These are phyloP conservation scores for Prunus kanzakura DNA, from an alignment of 306 rosid species.

Conservation along the genomic window DNA sequence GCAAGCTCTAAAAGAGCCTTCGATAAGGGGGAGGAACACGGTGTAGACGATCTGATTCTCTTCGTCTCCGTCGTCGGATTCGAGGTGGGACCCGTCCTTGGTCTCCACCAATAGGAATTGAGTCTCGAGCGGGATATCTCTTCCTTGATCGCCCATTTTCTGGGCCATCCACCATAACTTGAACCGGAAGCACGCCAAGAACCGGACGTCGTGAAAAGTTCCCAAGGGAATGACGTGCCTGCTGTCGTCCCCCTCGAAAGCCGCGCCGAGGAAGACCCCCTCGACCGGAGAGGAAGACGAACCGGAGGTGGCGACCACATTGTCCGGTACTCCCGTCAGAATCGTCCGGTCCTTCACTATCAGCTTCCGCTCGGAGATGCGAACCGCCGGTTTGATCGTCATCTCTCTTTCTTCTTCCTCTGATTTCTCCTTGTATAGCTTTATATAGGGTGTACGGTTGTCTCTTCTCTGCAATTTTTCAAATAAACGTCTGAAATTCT, in stretches of 20 bases:
- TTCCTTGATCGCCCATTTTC: conserved; percentile 75
- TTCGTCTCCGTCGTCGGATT: conserved; percentile 37
- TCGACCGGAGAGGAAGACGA: conserved; percentile 55
- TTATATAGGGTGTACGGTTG: neutral
- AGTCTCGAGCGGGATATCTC: conserved; percentile 76
- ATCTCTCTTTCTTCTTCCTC: conserved; percentile 28
- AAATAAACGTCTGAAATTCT: neutral
- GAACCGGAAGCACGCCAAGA: conserved; percentile 83
- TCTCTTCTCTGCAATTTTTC: conserved; percentile 35
- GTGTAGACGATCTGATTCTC: conserved; percentile 56
- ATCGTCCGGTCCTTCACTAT: conserved; percentile 63
- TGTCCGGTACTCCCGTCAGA: conserved; percentile 68
- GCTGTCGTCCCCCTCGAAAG: conserved; percentile 44
- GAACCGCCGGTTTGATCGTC: conserved; percentile 72
- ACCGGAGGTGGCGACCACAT: conserved; percentile 60
- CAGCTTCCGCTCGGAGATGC: conserved; percentile 58
- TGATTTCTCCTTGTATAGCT: conserved; percentile 2
- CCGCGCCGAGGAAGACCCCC: conserved; percentile 66
- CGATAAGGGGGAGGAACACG: conserved; percentile 70
- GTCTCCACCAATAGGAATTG: conserved; percentile 77
- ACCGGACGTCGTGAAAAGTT: conserved; percentile 49
- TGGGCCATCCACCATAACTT: conserved; percentile 99
- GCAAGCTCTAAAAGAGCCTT: conserved; percentile 74
- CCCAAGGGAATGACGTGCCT: conserved; percentile 69
- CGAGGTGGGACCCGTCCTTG: conserved; percentile 67